phyloP scores from a whole-genome alignment of 2,329 filamentous ascomycete genomes.

The Penicillium griseofulvum region DNA sequence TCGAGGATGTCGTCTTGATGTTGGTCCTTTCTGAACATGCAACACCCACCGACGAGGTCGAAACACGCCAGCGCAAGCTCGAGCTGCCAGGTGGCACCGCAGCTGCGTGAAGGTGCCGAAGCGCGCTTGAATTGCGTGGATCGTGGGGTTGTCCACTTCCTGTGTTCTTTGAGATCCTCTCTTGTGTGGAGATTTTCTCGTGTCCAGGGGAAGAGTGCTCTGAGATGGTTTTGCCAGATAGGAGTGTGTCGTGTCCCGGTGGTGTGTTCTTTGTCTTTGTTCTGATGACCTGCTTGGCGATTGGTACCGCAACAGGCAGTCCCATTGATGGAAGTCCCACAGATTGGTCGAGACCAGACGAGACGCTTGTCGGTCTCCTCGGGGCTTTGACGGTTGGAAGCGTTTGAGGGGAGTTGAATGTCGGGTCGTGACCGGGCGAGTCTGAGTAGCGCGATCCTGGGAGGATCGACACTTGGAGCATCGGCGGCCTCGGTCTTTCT shows the following conservation, averaged over 20 bases:
- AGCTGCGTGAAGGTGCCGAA: neutral
- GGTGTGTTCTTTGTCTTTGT: neutral
- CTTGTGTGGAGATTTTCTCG: neutral
- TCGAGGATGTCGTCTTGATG: neutral
- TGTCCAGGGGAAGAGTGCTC: neutral
- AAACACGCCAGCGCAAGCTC: constrained; percentile 7
- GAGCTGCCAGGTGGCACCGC: neutral
- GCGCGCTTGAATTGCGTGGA: neutral
- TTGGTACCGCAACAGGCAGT: constrained; percentile 2
- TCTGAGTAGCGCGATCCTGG: constrained; percentile 8
- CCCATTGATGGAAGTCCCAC: neutral
- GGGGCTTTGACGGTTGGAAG: constrained; percentile 5
- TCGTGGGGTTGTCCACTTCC: neutral
- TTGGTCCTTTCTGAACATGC: neutral
- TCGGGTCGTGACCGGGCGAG: constrained; percentile 14
- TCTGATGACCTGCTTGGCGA: neutral
- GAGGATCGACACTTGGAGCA: constrained; percentile 2
- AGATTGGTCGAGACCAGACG: constrained; percentile 10
- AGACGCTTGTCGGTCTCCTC: constrained; percentile 2
- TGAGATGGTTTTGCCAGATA: neutral
- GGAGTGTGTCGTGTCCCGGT: neutral
- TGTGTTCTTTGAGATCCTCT: neutral
- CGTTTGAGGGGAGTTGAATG: constrained; percentile 1
- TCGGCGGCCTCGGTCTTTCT: constrained; percentile 5
- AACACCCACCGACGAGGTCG: neutral